phyloP scores from a whole-genome alignment of 1,284 basidiomycete species.

The Cronartium ribicola region DNA sequence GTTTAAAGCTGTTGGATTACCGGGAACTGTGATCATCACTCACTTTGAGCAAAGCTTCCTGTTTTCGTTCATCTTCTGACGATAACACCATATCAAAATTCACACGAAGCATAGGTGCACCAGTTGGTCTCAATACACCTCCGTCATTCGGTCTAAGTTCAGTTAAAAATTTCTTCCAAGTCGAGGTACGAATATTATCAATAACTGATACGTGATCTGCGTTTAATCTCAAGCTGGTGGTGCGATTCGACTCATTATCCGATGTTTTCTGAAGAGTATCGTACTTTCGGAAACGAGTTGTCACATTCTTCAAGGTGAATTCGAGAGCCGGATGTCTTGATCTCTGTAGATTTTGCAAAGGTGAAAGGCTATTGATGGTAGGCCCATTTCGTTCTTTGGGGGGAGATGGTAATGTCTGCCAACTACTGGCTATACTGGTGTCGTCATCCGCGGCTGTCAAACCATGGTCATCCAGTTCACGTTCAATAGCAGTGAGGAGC shows the following conservation, averaged over 20 bases:
- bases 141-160: conserved; percentile 72
- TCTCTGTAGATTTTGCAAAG: conserved; percentile 16
- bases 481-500: conserved; percentile 75
- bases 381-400: conserved; percentile 15
- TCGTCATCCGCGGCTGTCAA: background rate
- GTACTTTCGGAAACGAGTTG: conserved; percentile 52
- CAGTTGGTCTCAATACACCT: conserved; percentile 80
- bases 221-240: conserved; percentile 64
- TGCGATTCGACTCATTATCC: background rate
- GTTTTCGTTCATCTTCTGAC: conserved; percentile 61
- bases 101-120: conserved; percentile 85
- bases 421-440: conserved; percentile 31
- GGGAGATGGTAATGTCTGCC: conserved; percentile 24
- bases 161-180: conserved; percentile 95
- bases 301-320: conserved; percentile 66
- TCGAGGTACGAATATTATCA: conserved; percentile 96
- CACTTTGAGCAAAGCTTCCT: conserved; percentile 70
- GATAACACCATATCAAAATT: conserved; percentile 72
- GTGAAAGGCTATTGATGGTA: background rate
- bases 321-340: conserved; percentile 61
- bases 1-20: background rate
- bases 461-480: conserved; percentile 61
- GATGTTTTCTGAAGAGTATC: background rate
- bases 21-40: background rate
- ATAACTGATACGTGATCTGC: conserved; percentile 66